Conservation (phyloP, 2,329 filamentous ascomycete genomes). For the Ophiostoma triangulosporum region DNA sequence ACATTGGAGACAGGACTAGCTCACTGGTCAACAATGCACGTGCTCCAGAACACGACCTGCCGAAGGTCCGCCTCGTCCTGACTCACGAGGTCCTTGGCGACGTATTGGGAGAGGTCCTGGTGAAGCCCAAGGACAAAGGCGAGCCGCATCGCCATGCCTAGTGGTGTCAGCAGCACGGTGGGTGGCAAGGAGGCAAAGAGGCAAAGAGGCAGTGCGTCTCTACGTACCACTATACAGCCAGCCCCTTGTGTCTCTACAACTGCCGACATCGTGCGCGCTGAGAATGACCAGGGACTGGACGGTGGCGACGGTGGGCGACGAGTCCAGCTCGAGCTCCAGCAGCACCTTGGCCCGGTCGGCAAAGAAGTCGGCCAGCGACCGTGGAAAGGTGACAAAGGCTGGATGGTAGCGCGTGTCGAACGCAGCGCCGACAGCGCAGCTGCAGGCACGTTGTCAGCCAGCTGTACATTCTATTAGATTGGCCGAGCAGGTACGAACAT, state of each 20-base stretch:
- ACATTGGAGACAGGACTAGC: background rate
- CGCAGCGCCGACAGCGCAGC: conserved; percentile 20
- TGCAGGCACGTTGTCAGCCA: background rate
- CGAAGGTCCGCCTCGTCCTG: conserved; percentile 26
- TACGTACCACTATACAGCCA: conserved; percentile 29
- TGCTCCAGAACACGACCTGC: conserved; percentile 28
- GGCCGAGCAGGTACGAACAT: conserved; percentile 2
- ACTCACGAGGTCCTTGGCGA: conserved; percentile 25
- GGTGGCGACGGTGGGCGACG: conserved; percentile 30
- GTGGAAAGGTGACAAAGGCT: conserved; percentile 17
- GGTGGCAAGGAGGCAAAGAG: too few species aligned
- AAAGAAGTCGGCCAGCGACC: conserved; percentile 25
- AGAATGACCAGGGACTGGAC: conserved; percentile 32
- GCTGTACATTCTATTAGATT: background rate
- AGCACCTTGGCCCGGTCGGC: conserved; percentile 29
- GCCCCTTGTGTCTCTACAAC: conserved; percentile 28
- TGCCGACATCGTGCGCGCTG: conserved; percentile 29
- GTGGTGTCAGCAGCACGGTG: background rate
- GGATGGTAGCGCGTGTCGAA: conserved; percentile 17
- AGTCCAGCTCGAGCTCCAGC: conserved; percentile 32
- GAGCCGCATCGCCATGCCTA: conserved; percentile 29
- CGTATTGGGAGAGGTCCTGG: conserved; percentile 26
- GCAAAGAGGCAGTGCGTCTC: too few species aligned
- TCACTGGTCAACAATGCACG: conserved; percentile 25
- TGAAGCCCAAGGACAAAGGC: conserved; percentile 31